phyloP scores from a whole-genome alignment of 768 basidiomycete genomes.

The Filobasidium wieringae region DNA sequence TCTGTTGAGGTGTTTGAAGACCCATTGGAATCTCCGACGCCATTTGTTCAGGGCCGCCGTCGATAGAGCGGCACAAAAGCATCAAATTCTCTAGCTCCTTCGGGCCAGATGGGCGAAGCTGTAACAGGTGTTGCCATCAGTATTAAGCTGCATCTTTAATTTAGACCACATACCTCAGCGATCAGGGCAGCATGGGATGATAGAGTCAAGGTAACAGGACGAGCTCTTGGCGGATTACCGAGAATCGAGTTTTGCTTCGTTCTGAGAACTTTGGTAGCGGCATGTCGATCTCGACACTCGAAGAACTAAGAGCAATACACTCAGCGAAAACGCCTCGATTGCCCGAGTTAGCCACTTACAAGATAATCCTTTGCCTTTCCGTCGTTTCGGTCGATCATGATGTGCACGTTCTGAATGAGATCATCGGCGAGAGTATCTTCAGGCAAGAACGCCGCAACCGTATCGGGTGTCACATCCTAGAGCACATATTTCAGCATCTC shows the following conservation, averaged over 20 bases:
- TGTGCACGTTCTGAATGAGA: conserved; percentile 24
- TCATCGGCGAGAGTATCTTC: conserved; percentile 13
- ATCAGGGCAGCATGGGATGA: conserved; percentile 23
- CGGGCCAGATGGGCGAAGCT: conserved; percentile 27
- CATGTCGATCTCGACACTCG: conserved; percentile 20
- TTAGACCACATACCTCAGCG: conserved; percentile 16
- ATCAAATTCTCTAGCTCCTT: conserved; percentile 23
- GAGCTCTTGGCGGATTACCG: conserved; percentile 17
- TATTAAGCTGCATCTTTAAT: not conserved
- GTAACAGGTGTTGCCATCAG: not conserved
- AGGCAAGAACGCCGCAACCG: conserved; percentile 23
- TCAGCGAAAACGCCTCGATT: too few relatives aligned
- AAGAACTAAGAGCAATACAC: conserved; percentile 27
- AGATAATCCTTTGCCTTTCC: conserved; percentile 30
- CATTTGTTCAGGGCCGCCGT: conserved; percentile 3
- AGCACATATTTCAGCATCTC: too few relatives aligned
- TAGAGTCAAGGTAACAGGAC: conserved; percentile 26
- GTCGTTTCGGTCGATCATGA: conserved; percentile 25
- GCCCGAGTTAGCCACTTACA: conserved; percentile 18
- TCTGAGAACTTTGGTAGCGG: conserved; percentile 23
- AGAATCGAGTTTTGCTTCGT: conserved; percentile 25
- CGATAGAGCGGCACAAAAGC: conserved; percentile 18
- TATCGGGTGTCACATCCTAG: conserved; percentile 27
- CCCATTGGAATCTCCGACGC: conserved; percentile 10
- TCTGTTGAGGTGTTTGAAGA: not conserved